A percentile compares a stretch with the other conserved stretches of the same genome.
These are phyloP conservation scores for Pythium volutum DNA, from an alignment of 352 stramenopile genomes.

Conservation along the genomic window DNA sequence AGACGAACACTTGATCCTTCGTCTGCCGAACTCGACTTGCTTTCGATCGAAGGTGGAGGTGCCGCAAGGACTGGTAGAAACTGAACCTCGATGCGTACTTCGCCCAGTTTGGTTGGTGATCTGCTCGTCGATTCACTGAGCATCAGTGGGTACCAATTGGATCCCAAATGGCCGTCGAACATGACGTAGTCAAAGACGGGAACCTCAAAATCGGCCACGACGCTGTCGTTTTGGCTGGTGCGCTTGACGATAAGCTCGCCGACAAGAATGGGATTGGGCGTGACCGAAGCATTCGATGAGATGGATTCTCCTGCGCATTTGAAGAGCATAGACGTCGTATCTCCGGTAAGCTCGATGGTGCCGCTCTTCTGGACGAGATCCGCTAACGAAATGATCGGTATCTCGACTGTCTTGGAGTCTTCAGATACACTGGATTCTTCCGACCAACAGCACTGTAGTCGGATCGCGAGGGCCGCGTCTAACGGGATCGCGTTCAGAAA, in stretches of 20 bases:
- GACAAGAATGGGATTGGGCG: conserved; percentile 29
- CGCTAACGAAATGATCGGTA: conserved; percentile 17
- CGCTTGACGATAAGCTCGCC: conserved; percentile 19
- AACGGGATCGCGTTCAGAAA: conserved; percentile 23
- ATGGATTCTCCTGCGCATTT: conserved; percentile 1
- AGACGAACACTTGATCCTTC: not conserved
- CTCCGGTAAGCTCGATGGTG: not conserved
- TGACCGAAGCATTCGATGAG: not conserved
- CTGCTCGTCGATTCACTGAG: not conserved
- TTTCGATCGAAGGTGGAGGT: not conserved
- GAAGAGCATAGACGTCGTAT: conserved; percentile 5
- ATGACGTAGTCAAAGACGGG: conserved; percentile 51
- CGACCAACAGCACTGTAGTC: not conserved
- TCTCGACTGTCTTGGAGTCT: conserved; percentile 10
- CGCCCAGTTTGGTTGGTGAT: conserved; percentile 11
- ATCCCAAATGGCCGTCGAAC: conserved; percentile 36
- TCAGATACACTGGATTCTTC: not conserved
- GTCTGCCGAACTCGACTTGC: not conserved
- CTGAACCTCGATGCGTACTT: conserved; percentile 41
- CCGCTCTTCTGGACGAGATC: conserved; percentile 8
- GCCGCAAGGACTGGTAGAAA: conserved; percentile 27
- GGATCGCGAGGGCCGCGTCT: not conserved
- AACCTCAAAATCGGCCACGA: conserved; percentile 33
- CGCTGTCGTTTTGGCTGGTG: not conserved
- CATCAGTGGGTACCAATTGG: conserved; percentile 29